A percentile compares a stretch with the other conserved stretches of the same genome.
These are phyloP conservation scores for Cystobasidium pallidum DNA, from an alignment of 1,284 basidiomycete species.

Conservation along the genomic window DNA sequence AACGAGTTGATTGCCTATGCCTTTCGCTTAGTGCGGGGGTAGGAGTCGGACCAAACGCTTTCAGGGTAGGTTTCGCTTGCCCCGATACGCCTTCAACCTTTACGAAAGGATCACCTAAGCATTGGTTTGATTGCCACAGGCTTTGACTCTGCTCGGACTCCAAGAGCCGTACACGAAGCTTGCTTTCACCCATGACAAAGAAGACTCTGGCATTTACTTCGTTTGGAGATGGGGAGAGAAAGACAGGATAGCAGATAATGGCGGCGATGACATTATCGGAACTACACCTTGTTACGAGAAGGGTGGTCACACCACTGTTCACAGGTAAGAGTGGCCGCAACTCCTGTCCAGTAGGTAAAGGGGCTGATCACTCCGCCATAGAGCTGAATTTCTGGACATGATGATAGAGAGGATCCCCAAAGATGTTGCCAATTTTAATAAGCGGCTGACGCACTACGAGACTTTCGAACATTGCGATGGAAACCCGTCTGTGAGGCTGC, in stretches of 20 bases:
- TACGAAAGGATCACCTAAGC: not conserved
- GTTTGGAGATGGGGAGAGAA: constrained; percentile 43
- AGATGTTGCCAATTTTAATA: constrained; percentile 23
- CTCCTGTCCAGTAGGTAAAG: not conserved
- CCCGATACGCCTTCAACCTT: not conserved
- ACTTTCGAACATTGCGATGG: not conserved
- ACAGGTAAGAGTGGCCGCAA: constrained; percentile 11
- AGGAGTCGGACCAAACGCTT: constrained; percentile 40
- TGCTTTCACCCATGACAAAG: constrained; percentile 34
- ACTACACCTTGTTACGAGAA: constrained; percentile 39
- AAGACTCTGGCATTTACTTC: constrained; percentile 42
- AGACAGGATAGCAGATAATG: constrained; percentile 21
- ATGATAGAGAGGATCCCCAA: constrained; percentile 31
- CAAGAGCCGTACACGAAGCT: constrained; percentile 29
- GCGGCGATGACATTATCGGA: constrained; percentile 34
- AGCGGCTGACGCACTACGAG: constrained; percentile 28
- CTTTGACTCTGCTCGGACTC: constrained; percentile 28
- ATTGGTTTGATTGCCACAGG: not conserved
- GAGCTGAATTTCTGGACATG: constrained; percentile 40
- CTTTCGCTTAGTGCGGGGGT: constrained; percentile 19
- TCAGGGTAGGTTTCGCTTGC: not conserved
- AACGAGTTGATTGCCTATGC: not conserved
- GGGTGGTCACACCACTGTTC: constrained; percentile 39
- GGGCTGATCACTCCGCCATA: not conserved
- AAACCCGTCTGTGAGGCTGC: constrained; percentile 17